Conservation (phyloP, 139 green algal genomes). For the Picochlorum costavermella region DNA sequence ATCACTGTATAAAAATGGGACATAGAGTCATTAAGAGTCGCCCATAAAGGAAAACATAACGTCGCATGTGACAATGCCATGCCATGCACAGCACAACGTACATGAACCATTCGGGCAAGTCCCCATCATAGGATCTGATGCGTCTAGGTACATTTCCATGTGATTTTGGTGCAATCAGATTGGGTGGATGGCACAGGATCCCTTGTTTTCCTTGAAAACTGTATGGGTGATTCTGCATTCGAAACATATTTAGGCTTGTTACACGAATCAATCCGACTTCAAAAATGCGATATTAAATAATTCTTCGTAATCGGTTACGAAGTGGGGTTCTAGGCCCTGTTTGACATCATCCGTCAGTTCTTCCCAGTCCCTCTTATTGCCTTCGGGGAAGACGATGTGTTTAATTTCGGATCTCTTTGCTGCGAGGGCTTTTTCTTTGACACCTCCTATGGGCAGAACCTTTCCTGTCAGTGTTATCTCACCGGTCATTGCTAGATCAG, state of each 20-base stretch:
- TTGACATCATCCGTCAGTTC: slow-evolving; percentile 82
- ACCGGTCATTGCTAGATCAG: slow-evolving; percentile 84
- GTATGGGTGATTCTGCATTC: too few relatives aligned
- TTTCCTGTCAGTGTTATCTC: slow-evolving; percentile 92
- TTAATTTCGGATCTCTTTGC: slow-evolving; percentile 59
- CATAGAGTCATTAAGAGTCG: too few relatives aligned
- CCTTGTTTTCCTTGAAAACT: too few relatives aligned
- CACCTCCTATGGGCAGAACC: slow-evolving; percentile 83
- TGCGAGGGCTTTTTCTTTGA: slow-evolving; percentile 92
- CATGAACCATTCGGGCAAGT: slow-evolving; percentile 10
- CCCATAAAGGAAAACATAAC: not conserved
- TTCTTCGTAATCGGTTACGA: slow-evolving; percentile 77
- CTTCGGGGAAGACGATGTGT: slow-evolving; percentile 78
- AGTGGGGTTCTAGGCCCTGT: slow-evolving; percentile 71
- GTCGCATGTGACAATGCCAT: not conserved
- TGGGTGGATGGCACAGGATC: too few relatives aligned
- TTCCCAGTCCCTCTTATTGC: slow-evolving; percentile 84
- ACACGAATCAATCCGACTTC: too few relatives aligned
- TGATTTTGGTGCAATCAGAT: too few relatives aligned
- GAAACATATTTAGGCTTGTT: too few relatives aligned
- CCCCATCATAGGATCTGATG: not conserved
- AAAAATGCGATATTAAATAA: slow-evolving; percentile 72
- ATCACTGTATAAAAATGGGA: slow-evolving; percentile 10
- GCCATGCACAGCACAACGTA: not conserved
- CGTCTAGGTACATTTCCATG: too few relatives aligned